phyloP scores from a whole-genome alignment of 2,329 filamentous ascomycete genomes.

The Pyrenophora tritici-repentis region DNA sequence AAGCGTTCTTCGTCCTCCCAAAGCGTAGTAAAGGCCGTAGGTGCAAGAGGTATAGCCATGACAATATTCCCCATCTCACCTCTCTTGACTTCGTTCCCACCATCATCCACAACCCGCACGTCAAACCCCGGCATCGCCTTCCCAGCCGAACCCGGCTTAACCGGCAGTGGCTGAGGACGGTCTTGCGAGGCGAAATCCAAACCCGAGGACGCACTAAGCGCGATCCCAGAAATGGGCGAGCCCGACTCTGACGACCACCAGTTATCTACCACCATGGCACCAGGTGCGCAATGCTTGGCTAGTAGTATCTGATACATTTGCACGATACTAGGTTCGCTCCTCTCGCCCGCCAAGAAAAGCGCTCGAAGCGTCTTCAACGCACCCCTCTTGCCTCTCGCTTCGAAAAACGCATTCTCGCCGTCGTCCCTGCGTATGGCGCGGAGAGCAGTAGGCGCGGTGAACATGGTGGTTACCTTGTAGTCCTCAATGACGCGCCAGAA shows the following conservation, averaged over 20 bases:
- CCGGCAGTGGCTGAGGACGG: constrained; percentile 57
- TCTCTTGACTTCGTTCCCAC: constrained; percentile 70
- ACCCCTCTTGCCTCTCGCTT: constrained; percentile 65
- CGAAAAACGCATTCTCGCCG: constrained; percentile 70
- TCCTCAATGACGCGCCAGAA: constrained; percentile 89
- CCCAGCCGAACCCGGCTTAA: constrained; percentile 85
- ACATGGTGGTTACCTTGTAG: constrained; percentile 77
- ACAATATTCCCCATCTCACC: constrained; percentile 93
- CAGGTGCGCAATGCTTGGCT: constrained; percentile 65
- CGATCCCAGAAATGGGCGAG: constrained; percentile 69
- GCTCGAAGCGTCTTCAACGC: constrained; percentile 74
- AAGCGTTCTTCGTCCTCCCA: constrained; percentile 88
- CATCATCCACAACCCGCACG: constrained; percentile 80
- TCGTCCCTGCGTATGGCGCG: constrained; percentile 87
- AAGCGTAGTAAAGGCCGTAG: constrained; percentile 82
- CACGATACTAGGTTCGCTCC: constrained; percentile 85
- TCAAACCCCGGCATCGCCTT: constrained; percentile 93
- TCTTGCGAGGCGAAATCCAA: constrained; percentile 55
- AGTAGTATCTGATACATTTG: constrained; percentile 79
- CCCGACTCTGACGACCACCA: constrained; percentile 77
- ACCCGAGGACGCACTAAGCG: constrained; percentile 66
- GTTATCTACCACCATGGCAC: constrained; percentile 69
- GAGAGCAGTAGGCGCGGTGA: constrained; percentile 85
- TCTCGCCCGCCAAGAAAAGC: constrained; percentile 85
- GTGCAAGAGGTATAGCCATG: constrained; percentile 78